Evolutionary conservation across 1,284 basidiomycete species (phyloP), one percentile per base, ranked within the genome.

Genomic region (Pterula multifida): DNA sequence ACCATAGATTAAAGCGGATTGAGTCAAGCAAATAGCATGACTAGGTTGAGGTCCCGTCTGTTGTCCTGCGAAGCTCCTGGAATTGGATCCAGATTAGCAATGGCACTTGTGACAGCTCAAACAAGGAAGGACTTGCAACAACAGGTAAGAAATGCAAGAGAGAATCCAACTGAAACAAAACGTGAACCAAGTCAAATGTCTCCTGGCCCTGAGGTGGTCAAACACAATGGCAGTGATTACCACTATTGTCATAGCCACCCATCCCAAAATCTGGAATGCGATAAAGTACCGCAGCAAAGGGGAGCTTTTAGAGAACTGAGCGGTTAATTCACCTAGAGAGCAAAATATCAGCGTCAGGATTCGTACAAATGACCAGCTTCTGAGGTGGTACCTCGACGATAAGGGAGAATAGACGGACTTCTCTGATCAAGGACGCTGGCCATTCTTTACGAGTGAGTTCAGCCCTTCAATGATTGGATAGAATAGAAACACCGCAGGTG

Each of bases 121-220:
- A 22, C 9, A 17, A 22, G 39, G 39, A 17, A 19, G 21, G 13
- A 9, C 39, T 42, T 19, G 19, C 39, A 42, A 22, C 4, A 42
- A 11, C 17, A 42, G 21, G 17, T 42, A 42, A 4, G 39, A 42
- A 19, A 22, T 19, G 39, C n/a, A 17, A 22, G 39, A 42, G 21
- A 42, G 9, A 19, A 42, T 42, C 39, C 39, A 42, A 22, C 39
- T 42, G 17, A 42, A 42, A 17, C 39, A 42, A 42, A 42, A 42
- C n/a, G 9, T 42, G 39, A 42, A 42, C 39, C 39, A 42, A 17
- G 39, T 17, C 4, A 42, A 4, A 22, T 42, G 13, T 19, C 39
- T 42, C 17, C 39, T n/a, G 9, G 39, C 39, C 17, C 39, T n/a
- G 9, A 42, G 39, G 6, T 22, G 6, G n/a, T n/a, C 39, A 19